These are phyloP conservation scores for Botrytis medusae DNA, from an alignment of 2,329 filamentous ascomycete species.

Conservation along the genomic window DNA sequence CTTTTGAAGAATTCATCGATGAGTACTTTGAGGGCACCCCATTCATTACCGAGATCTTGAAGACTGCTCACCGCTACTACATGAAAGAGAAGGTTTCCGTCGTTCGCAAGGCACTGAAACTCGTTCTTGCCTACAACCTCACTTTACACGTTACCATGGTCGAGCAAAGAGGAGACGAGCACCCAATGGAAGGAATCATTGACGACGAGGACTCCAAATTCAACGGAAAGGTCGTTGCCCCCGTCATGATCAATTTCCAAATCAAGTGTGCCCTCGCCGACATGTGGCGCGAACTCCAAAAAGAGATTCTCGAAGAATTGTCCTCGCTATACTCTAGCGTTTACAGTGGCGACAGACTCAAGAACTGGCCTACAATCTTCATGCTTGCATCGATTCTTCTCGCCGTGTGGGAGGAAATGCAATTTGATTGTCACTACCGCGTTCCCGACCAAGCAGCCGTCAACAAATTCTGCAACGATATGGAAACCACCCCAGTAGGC, in stretches of 20 bases:
- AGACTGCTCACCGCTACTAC: slow-evolving; percentile 93
- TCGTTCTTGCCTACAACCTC: slow-evolving; percentile 93
- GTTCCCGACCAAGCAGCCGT: slow-evolving; percentile 81
- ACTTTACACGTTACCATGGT: slow-evolving; percentile 94
- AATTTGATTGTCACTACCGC: slow-evolving; percentile 97
- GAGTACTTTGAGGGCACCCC: slow-evolving; percentile 95
- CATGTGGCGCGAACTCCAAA: slow-evolving; percentile 97
- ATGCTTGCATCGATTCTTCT: slow-evolving; percentile 92
- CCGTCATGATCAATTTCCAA: slow-evolving; percentile 99
- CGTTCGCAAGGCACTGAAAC: slow-evolving; percentile 91
- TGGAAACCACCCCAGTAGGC: slow-evolving; percentile 94
- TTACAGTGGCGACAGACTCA: slow-evolving; percentile 94
- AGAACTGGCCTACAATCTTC: slow-evolving; percentile 99
- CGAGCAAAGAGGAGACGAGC: slow-evolving; percentile 81
- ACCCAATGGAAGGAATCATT: slow-evolving; percentile 76
- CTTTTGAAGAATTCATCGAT: slow-evolving; percentile 90
- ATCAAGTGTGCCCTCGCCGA: slow-evolving; percentile 96
- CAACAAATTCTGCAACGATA: slow-evolving; percentile 92
- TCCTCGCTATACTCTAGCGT: slow-evolving; percentile 94
- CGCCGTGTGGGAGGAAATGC: slow-evolving; percentile 97
- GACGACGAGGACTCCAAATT: slow-evolving; percentile 84
- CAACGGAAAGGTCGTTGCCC: slow-evolving; percentile 85
- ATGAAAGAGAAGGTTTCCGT: slow-evolving; percentile 83
- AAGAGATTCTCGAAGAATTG: slow-evolving; percentile 92
- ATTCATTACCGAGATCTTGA: slow-evolving; percentile 93